phyloP scores from a whole-genome alignment of 306 rosid species.

The Sicyos baderoa region DNA sequence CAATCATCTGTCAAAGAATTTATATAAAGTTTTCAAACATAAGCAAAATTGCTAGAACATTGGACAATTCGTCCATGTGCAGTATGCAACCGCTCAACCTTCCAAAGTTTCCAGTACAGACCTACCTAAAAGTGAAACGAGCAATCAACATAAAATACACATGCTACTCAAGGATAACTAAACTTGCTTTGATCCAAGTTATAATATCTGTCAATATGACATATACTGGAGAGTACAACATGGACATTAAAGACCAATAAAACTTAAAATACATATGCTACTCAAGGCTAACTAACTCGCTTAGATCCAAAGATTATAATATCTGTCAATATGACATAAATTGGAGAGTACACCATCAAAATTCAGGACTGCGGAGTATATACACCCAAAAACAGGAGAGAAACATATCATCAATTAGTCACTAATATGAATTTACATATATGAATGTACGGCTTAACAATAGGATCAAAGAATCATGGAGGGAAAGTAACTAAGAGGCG shows the following conservation, averaged over 20 bases:
- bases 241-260: too few species aligned
- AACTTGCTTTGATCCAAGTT: neutral
- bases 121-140: neutral
- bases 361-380: neutral
- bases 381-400: neutral
- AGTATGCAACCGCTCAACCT: neutral
- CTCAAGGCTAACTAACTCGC: neutral
- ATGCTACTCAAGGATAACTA: neutral
- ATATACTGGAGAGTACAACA: neutral
- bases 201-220: neutral
- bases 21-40: neutral
- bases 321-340: neutral
- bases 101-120: neutral
- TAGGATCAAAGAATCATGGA: neutral
- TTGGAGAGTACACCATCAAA: neutral
- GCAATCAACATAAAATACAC: neutral
- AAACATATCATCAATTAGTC: neutral
- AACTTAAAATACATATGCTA: neutral
- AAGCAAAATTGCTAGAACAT: neutral
- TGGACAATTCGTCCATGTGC: neutral
- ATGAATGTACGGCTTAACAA: neutral
- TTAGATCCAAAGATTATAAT: neutral
- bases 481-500: too few species aligned
- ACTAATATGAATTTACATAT: too few species aligned
- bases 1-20: neutral